These are phyloP conservation scores for Ochetophila trinervis DNA, from an alignment of 306 rosid genomes.

Conservation along the genomic window DNA sequence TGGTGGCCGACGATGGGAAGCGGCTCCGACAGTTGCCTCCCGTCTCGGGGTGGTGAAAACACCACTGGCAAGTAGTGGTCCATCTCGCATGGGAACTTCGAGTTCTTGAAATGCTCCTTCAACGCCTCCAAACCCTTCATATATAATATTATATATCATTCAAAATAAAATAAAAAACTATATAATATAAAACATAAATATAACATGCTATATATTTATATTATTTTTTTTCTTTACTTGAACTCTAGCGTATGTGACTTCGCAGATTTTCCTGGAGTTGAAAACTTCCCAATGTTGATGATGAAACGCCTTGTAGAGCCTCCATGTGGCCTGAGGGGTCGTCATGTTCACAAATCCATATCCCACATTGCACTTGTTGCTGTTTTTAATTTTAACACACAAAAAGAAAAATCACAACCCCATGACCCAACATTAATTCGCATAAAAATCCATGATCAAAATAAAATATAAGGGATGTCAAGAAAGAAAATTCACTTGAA, in stretches of 20 bases:
- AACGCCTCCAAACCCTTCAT: constrained; percentile 79
- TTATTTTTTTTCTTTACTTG: no score
- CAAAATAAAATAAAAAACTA: background rate
- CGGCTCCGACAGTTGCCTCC: constrained; percentile 66
- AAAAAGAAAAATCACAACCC: background rate
- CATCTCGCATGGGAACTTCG: constrained; percentile 88
- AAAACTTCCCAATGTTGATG: constrained; percentile 92
- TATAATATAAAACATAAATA: background rate
- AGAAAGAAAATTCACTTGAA: constrained; percentile 62
- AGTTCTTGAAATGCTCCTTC: constrained; percentile 94
- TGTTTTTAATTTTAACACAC: constrained; percentile 12
- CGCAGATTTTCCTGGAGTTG: constrained; percentile 86
- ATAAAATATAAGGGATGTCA: background rate
- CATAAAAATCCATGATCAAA: background rate
- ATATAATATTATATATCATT: background rate
- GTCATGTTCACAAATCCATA: constrained; percentile 99
- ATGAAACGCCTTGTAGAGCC: constrained; percentile 88
- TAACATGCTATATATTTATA: no score
- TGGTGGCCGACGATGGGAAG: constrained; percentile 57
- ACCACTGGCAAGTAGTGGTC: constrained; percentile 80
- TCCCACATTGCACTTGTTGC: constrained; percentile 98
- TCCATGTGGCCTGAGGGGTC: constrained; percentile 65
- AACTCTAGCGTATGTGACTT: constrained; percentile 85
- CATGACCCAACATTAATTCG: background rate
- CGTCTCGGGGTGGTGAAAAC: constrained; percentile 83